Percentiles rank a stretch among this genome's conserved stretches.
phyloP scores from a whole-genome alignment of 2,329 filamentous ascomycete genomes.

The Fusarium coicis region DNA sequence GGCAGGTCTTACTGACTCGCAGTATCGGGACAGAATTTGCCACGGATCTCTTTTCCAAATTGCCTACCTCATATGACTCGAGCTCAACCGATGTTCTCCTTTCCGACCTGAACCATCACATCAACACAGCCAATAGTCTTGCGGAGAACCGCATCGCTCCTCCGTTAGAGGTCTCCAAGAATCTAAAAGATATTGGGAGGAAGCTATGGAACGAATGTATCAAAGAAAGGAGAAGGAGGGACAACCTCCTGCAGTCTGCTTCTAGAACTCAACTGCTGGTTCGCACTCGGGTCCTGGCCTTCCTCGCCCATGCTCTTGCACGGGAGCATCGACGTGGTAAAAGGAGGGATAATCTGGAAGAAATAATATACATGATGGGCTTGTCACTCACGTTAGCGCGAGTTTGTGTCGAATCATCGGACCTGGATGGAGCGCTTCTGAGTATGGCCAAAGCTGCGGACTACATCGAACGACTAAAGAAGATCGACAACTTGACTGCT shows the following conservation, averaged over 20 bases:
- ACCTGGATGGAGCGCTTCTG: constrained; percentile 67
- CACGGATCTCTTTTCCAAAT: constrained; percentile 38
- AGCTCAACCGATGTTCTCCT: constrained; percentile 56
- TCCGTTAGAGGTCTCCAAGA: constrained; percentile 35
- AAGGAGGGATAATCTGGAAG: constrained; percentile 44
- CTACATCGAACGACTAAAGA: constrained; percentile 53
- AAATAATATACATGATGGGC: constrained; percentile 69
- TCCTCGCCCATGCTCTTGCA: constrained; percentile 71
- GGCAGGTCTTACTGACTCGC: background rate
- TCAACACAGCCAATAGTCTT: constrained; percentile 37
- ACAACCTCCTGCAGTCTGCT: constrained; percentile 30
- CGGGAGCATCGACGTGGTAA: constrained; percentile 51
- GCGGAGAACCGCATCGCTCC: background rate
- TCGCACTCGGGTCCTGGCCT: constrained; percentile 66
- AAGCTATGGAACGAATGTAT: constrained; percentile 76
- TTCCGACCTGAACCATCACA: constrained; percentile 45
- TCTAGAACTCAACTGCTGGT: constrained; percentile 49
- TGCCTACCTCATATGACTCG: constrained; percentile 39
- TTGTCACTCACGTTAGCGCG: constrained; percentile 75
- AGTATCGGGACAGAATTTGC: constrained; percentile 43
- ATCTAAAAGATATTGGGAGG: constrained; percentile 67
- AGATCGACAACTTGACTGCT: background rate
- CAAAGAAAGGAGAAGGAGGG: constrained; percentile 53
- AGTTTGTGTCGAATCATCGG: constrained; percentile 58
- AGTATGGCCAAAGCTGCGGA: constrained; percentile 73